Evolutionary conservation across 2,329 filamentous ascomycete genomes (phyloP), one percentile per base, ranked within the genome.

Genomic region (Capronia coronata): DNA sequence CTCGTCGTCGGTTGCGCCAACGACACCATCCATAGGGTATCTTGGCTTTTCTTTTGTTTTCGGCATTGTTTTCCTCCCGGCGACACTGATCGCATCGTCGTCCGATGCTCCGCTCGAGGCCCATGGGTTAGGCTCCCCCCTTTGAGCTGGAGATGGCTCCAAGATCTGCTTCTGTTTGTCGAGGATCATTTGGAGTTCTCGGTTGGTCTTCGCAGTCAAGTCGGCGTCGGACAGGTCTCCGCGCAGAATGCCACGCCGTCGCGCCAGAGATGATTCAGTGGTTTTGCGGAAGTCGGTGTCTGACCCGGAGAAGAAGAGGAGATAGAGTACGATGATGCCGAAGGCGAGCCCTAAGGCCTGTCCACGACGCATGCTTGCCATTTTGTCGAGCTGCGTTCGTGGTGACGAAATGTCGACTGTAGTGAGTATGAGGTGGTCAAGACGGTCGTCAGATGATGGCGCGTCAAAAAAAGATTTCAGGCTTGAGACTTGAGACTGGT

Each of bases 61-160:
- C 6, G 34, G 61, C 25, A 61, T 55, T 25, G 55, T 57, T 14
- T 54, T 21, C 77, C 76, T 66, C 72, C 63, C 61, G 11, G 50
- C 50, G 14, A 52, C 46, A 27, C 42, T 48, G 22, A 49, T 25
- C 16, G 44, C 38, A 21, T 41, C 45, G 14, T 47, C 43, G 10
- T 47, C 46, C 6, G 42, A 49, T 19, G 27, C 34, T 22, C 35
- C 43, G n/a, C 29, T 40, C 13, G 35, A 35, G 30, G 40, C 42
- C 25, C 47, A 47, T n/a, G 49, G 3, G 7, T 34, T 32, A 7
- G 34, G 25, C n/a, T 44, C 45, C 22, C 21, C 14, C 23, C 29
- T 41, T 37, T 48, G 49, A 2, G 43, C 45, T 4, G 45, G 40
- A 16, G 45, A 27, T 8, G 46, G 27, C 29, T 55, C 42, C 27